Conservation (phyloP, 495 filamentous ascomycete genomes). For the Chaetomium tenue region DNA sequence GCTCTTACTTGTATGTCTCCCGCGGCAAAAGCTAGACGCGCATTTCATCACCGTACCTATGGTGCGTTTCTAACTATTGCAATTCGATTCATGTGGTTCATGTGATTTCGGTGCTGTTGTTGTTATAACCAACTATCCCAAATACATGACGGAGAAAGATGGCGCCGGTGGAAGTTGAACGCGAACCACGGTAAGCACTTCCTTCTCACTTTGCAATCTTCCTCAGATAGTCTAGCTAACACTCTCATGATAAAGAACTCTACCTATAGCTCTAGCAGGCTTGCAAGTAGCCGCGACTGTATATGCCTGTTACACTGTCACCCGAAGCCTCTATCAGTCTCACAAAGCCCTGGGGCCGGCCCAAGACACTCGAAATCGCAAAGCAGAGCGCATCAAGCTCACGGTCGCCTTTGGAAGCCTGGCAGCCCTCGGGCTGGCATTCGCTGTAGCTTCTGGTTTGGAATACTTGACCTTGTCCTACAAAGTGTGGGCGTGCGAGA, state of each 20-base stretch:
- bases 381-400: constrained; percentile 42
- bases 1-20: too few species aligned
- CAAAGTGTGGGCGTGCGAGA: constrained; percentile 49
- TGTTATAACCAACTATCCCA: not conserved
- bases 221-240: too few species aligned
- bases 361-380: constrained; percentile 47
- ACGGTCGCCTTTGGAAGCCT: constrained; percentile 45
- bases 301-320: constrained; percentile 41
- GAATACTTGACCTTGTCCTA: constrained; percentile 46
- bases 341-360: constrained; percentile 47
- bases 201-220: not conserved
- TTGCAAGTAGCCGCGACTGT: constrained; percentile 37
- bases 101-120: not conserved
- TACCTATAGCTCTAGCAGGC: constrained; percentile 40
- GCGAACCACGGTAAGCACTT: constrained; percentile 33
- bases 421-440: constrained; percentile 38
- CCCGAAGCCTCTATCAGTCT: constrained; percentile 43
- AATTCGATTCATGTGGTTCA: not conserved
- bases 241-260: constrained; percentile 32
- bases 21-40: too few species aligned
- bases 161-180: constrained; percentile 38
- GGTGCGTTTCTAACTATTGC: too few species aligned
- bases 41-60: too few species aligned
- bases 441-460: constrained; percentile 40
- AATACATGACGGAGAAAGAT: constrained; percentile 23